A percentile compares a stretch with the other conserved stretches of the same genome.
Evolutionary conservation across 164 flowering plant species (phyloP).

Genomic region (Vitis amurensis): DNA sequence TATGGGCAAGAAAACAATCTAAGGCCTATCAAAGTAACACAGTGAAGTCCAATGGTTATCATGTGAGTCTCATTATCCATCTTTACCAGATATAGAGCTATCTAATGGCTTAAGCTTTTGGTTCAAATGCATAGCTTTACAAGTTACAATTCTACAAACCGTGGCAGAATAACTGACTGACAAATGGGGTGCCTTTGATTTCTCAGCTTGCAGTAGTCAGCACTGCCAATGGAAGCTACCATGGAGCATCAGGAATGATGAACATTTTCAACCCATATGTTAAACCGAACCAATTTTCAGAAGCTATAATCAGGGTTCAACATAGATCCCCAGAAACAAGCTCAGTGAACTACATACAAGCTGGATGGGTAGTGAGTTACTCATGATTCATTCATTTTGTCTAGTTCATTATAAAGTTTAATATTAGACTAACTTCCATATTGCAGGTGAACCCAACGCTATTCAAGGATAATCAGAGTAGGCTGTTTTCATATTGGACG

Average conservation of each 20-base stretch:
- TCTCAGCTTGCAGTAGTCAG: no score
- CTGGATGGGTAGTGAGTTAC: neutral
- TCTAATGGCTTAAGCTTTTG: no score
- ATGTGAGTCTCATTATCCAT: no score
- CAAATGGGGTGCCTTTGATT: no score
- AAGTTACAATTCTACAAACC: no score
- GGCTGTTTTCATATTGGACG: constrained; percentile 16
- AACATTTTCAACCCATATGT: neutral
- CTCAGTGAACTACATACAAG: neutral
- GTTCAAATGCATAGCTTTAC: no score
- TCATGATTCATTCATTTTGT: neutral
- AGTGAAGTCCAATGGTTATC: no score
- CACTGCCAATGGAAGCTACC: no score
- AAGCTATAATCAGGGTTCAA: neutral
- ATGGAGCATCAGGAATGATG: neutral
- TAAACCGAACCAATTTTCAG: neutral
- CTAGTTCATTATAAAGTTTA: neutral
- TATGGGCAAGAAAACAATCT: neutral
- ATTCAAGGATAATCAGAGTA: neutral
- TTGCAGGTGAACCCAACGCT: constrained; percentile 6
- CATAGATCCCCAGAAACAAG: neutral
- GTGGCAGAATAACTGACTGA: no score
- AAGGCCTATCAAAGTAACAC: neutral
- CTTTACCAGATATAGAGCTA: no score
- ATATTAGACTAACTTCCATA: neutral